Conservation (phyloP, 768 basidiomycete species). For the Tulasnella sp. region DNA sequence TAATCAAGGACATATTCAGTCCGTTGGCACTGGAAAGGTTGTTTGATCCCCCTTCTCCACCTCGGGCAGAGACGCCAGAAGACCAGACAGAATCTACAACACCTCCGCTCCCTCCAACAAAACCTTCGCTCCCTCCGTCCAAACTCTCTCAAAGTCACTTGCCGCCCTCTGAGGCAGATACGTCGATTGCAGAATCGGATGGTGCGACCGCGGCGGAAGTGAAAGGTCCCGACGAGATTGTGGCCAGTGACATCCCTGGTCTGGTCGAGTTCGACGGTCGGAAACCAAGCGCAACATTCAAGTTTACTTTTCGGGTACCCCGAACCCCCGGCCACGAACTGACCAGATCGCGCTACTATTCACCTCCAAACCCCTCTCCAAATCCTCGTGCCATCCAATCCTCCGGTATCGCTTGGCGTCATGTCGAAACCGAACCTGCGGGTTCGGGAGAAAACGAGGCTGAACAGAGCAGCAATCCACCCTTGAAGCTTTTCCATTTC, state of each 20-base stretch:
- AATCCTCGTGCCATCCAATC: constrained; percentile 20
- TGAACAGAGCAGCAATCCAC: constrained; percentile 38
- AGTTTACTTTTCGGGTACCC: constrained; percentile 56
- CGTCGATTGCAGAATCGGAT: constrained; percentile 16
- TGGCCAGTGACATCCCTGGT: constrained; percentile 41
- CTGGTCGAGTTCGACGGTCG: constrained; percentile 32
- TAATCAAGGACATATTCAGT: constrained; percentile 74
- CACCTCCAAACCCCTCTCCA: neutral
- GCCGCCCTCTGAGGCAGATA: constrained; percentile 10
- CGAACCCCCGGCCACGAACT: constrained; percentile 31
- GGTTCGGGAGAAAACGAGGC: constrained; percentile 19
- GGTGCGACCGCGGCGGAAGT: neutral
- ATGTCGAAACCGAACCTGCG: neutral
- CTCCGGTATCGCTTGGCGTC: constrained; percentile 24
- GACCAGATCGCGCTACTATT: constrained; percentile 22
- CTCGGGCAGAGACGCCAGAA: constrained; percentile 26
- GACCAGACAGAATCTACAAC: neutral
- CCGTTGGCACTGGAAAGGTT: constrained; percentile 77
- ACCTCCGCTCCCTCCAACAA: constrained; percentile 19
- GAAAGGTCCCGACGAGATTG: constrained; percentile 30
- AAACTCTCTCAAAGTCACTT: constrained; percentile 16
- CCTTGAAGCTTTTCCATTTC: constrained; percentile 78
- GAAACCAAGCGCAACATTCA: constrained; percentile 40
- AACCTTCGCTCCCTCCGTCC: constrained; percentile 24
- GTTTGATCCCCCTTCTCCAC: constrained; percentile 90